Percentiles rank a stretch among this genome's conserved stretches.
These are phyloP conservation scores for Eucalyptus cladocalyx DNA, from an alignment of 345 rosid species.

Conservation along the genomic window DNA sequence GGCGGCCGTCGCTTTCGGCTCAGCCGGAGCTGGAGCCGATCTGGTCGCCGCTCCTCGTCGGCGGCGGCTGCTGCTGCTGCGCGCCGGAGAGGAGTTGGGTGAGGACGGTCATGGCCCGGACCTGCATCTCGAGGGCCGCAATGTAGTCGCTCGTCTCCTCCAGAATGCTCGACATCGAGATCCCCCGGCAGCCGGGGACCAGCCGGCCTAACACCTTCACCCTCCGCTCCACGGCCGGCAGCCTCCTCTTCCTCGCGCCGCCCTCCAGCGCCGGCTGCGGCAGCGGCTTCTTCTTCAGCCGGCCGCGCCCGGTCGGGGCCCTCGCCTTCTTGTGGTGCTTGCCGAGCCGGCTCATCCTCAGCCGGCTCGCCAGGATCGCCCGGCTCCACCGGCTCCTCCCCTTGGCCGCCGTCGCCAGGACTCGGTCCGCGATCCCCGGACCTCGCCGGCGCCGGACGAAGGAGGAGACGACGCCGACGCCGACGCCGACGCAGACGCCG, in stretches of 20 bases:
- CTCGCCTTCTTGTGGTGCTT: slow-evolving; percentile 40
- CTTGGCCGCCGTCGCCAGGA: slow-evolving; percentile 52
- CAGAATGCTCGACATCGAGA: slow-evolving; percentile 37
- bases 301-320: neutral
- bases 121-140: slow-evolving; percentile 94
- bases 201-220: slow-evolving; percentile 42
- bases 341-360: slow-evolving; percentile 11
- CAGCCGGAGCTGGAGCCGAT: neutral
- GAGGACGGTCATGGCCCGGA: slow-evolving; percentile 67
- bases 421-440: slow-evolving; percentile 34
- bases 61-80: neutral
- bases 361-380: slow-evolving; percentile 37
- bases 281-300: slow-evolving; percentile 10
- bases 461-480: neutral
- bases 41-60: neutral
- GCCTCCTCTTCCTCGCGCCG: neutral
- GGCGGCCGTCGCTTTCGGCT: neutral
- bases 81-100: slow-evolving; percentile 24
- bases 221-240: slow-evolving; percentile 45
- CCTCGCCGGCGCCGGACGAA: slow-evolving; percentile 3
- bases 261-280: neutral
- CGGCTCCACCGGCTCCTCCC: slow-evolving; percentile 67
- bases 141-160: slow-evolving; percentile 82
- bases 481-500: neutral
- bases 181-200: slow-evolving; percentile 86